phyloP scores from a whole-genome alignment of 2,329 filamentous ascomycete genomes.

The Rachicladosporium sp. region DNA sequence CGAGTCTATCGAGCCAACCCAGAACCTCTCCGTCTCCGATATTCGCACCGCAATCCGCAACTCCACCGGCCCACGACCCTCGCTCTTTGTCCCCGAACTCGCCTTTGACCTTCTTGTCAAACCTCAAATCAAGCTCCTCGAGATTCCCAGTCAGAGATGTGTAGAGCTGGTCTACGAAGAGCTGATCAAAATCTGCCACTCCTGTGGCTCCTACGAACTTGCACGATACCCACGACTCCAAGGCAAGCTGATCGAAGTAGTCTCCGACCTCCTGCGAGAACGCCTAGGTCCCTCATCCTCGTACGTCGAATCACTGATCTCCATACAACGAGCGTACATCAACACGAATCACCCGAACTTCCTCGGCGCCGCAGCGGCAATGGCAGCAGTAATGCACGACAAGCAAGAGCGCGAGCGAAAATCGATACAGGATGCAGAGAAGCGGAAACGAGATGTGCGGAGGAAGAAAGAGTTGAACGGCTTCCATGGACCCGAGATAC shows the following conservation, averaged over 20 bases:
- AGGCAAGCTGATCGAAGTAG: slow-evolving; percentile 93
- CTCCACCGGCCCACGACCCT: slow-evolving; percentile 88
- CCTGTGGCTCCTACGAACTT: slow-evolving; percentile 89
- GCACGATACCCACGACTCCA: slow-evolving; percentile 85
- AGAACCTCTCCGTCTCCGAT: slow-evolving; percentile 85
- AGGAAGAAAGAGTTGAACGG: slow-evolving; percentile 69
- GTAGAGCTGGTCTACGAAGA: slow-evolving; percentile 98
- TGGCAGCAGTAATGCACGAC: slow-evolving; percentile 90
- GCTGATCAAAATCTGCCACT: slow-evolving; percentile 98
- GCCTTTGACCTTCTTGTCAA: slow-evolving; percentile 96
- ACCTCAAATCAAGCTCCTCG: slow-evolving; percentile 93
- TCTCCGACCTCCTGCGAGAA: slow-evolving; percentile 88
- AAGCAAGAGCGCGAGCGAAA: slow-evolving; percentile 92
- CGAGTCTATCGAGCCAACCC: slow-evolving; percentile 90
- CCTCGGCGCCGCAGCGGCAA: slow-evolving; percentile 86
- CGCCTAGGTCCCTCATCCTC: slow-evolving; percentile 75
- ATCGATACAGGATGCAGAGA: slow-evolving; percentile 65
- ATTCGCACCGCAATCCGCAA: slow-evolving; percentile 97
- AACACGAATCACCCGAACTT: slow-evolving; percentile 99
- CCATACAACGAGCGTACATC: slow-evolving; percentile 95
- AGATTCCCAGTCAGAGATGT: slow-evolving; percentile 88
- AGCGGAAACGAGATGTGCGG: slow-evolving; percentile 70
- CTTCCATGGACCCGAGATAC: slow-evolving; percentile 59
- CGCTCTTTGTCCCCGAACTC: slow-evolving; percentile 92
- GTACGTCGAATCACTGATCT: slow-evolving; percentile 93